These are phyloP conservation scores for Eucalyptus curtisii DNA, from an alignment of 345 rosid genomes.

Conservation along the genomic window DNA sequence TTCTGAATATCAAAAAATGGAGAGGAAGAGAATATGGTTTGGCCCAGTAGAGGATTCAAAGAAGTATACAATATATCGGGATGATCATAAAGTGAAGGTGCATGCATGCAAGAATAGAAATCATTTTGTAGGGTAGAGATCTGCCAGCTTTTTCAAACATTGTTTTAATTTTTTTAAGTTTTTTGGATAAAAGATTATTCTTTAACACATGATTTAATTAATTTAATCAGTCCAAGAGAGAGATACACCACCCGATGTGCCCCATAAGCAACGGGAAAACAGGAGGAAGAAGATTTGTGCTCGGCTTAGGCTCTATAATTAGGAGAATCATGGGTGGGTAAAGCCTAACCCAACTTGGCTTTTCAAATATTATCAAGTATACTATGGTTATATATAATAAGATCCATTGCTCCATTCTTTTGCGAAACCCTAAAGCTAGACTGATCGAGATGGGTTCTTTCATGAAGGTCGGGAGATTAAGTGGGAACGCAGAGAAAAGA, in stretches of 20 bases:
- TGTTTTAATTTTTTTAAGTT: not conserved
- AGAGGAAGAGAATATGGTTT: not conserved
- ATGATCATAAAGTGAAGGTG: not conserved
- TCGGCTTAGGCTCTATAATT: not conserved
- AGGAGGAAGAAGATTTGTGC: not conserved
- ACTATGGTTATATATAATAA: not conserved
- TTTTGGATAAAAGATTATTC: not conserved
- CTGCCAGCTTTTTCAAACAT: not conserved
- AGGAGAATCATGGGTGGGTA: not conserved
- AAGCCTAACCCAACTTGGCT: not conserved
- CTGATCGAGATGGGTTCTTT: not conserved
- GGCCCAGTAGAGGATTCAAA: not conserved
- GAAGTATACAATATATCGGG: not conserved
- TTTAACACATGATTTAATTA: not conserved
- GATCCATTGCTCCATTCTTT: not conserved
- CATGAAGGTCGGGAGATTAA: not conserved
- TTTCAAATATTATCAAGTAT: not conserved
- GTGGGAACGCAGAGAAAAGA: not conserved
- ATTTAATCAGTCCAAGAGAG: conserved; percentile 6
- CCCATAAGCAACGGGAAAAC: not conserved
- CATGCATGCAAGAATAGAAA: conserved; percentile 12
- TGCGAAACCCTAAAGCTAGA: not conserved
- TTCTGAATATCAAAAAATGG: not conserved
- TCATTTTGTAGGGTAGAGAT: conserved; percentile 16
- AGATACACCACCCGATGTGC: not conserved